These are phyloP conservation scores for Glycyrrhiza uralensis DNA, from an alignment of 306 rosid species.

Conservation along the genomic window DNA sequence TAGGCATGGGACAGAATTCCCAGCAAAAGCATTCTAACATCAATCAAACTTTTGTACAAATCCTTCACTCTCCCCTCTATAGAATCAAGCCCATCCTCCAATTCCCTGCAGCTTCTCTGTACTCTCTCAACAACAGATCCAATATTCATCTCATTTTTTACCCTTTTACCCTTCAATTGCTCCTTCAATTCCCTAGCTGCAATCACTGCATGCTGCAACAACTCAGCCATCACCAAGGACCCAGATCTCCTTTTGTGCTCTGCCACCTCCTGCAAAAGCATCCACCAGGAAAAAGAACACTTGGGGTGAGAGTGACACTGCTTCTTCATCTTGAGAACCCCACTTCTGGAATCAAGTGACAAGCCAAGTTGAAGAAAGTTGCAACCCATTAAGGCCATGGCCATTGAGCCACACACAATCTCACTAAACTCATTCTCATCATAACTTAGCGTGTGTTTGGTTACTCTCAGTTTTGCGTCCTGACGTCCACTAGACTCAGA, in stretches of 20 bases:
- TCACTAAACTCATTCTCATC: constrained; percentile 29
- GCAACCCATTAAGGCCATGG: constrained; percentile 32
- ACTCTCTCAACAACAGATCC: constrained; percentile 19
- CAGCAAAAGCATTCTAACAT: constrained; percentile 44
- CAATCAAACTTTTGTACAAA: constrained; percentile 36
- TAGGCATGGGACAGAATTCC: constrained; percentile 42
- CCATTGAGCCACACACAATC: constrained; percentile 34
- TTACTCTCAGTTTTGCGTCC: too few species aligned
- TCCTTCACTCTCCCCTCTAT: constrained; percentile 37
- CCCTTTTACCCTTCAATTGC: constrained; percentile 18
- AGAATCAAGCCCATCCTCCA: constrained; percentile 31
- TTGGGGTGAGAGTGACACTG: not conserved
- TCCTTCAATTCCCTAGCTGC: constrained; percentile 31
- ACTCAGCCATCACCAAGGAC: constrained; percentile 19
- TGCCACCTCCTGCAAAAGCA: constrained; percentile 23
- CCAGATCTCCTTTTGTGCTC: not conserved
- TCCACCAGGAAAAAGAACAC: constrained; percentile 25
- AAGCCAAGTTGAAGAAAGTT: constrained; percentile 26
- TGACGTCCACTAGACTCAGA: too few species aligned
- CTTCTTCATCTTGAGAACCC: not conserved
- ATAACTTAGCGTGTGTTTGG: not conserved
- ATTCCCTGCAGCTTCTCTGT: constrained; percentile 13
- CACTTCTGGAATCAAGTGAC: constrained; percentile 27
- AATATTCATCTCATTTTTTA: constrained; percentile 1
- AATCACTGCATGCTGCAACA: constrained; percentile 9